Evolutionary conservation across 1,139 yeast species (phyloP), one percentile per base, ranked within the genome.

Genomic region (Lodderomyces margitis): DNA sequence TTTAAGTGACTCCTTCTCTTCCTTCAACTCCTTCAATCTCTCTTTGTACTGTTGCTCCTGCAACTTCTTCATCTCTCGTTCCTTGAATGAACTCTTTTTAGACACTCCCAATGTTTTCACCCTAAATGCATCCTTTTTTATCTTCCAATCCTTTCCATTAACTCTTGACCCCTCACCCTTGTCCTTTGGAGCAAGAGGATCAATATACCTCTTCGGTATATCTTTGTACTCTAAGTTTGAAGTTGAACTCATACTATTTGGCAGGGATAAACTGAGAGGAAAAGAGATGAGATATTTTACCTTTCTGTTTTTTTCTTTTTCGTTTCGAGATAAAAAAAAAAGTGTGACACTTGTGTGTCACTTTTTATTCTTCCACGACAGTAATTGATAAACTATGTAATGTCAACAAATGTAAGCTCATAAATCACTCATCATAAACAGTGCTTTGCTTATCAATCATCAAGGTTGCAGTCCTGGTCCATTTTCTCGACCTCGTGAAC

Each of bases 131-230:
- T 62, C 70, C 51, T 76, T 80, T 39, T 66, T 68, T n/a, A 66
- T 68, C 51, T 79, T 80, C 83, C 83, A 80, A 32, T 67, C 64
- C 55, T 80, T 78, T 21, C 81, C 81, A 54, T 75, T 76, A 4
- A 75, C 76, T 42, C 77, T 59, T 10, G 64, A 40, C 6, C 81
- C 81, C 51, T 70, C 68, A 1, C 62, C 64, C 23, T 60, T 61
- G 16, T 65, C 70, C 39, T 59, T 60, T 11, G 55, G 51, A 3
- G 46, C 50, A 11, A 40, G 39, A 3, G 67, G 66, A 44, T 63
- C 57, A 33, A 62, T 53, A 46, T 54, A 61, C 41, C 49, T 61
- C 52, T 61, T 57, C 32, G 66, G 66, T 35, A 63, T 62, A 21
- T 61, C 62, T 24, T 59, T 46, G 36, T 54, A 58, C 30, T 51